phyloP scores from a whole-genome alignment of 805 yeast species.

The Candida dajiaensis region DNA sequence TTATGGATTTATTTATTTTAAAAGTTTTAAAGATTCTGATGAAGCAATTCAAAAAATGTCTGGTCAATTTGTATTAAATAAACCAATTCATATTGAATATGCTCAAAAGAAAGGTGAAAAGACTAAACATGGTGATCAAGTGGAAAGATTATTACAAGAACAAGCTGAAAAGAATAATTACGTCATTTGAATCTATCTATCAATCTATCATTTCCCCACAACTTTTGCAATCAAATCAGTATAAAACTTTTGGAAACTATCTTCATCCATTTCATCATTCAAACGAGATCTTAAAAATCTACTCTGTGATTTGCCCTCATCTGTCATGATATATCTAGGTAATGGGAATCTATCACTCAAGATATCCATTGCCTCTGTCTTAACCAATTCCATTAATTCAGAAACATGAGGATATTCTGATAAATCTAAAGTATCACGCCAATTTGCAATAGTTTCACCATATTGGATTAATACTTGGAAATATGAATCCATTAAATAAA shows the following conservation, averaged over 20 bases:
- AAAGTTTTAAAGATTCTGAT: constrained; percentile 64
- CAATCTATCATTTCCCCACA: not conserved
- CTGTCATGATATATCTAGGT: constrained; percentile 92
- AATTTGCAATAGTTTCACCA: constrained; percentile 84
- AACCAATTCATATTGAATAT: constrained; percentile 53
- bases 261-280: constrained; percentile 36
- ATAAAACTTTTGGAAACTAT: constrained; percentile 11
- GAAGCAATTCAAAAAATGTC: constrained; percentile 63
- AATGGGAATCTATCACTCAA: constrained; percentile 89
- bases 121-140: constrained; percentile 65
- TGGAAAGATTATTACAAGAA: constrained; percentile 65
- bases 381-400: constrained; percentile 74
- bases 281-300: constrained; percentile 88
- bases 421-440: constrained; percentile 89
- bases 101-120: constrained; percentile 44
- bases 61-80: constrained; percentile 64
- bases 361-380: constrained; percentile 81
- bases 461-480: constrained; percentile 92
- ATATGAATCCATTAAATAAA: constrained; percentile 85
- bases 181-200: not conserved
- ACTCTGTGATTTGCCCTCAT: constrained; percentile 96
- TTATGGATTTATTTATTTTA: constrained; percentile 61
- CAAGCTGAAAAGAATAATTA: constrained; percentile 46
- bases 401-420: constrained; percentile 81
- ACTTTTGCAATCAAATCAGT: not conserved